A percentile compares a stretch with the other conserved stretches of the same genome.
phyloP scores from a whole-genome alignment of 2,329 filamentous ascomycete species.

The Periconia sp. region DNA sequence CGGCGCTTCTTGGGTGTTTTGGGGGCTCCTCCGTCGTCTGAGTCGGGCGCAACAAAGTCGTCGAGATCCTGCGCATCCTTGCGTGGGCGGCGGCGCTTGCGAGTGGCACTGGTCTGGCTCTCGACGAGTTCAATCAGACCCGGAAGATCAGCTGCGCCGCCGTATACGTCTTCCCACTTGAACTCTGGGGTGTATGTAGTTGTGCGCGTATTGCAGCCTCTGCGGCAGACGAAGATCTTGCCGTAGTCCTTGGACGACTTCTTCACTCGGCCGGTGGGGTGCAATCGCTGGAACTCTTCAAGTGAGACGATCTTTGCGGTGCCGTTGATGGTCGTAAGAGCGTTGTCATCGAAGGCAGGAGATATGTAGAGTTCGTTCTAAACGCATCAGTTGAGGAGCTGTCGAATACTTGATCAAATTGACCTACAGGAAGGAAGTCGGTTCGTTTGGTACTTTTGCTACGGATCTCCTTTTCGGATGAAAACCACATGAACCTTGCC shows the following conservation, averaged over 20 bases:
- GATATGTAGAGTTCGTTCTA: constrained; percentile 93
- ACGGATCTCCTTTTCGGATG: constrained; percentile 85
- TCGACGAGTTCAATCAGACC: constrained; percentile 71
- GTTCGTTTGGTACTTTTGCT: constrained; percentile 81
- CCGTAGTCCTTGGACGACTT: constrained; percentile 75
- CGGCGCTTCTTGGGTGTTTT: constrained; percentile 56
- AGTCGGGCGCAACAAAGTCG: constrained; percentile 52
- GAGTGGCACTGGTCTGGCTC: constrained; percentile 73
- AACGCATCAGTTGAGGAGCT: constrained; percentile 22
- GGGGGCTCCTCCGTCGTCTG: constrained; percentile 49
- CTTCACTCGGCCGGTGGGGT: constrained; percentile 77
- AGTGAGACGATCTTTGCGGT: constrained; percentile 82
- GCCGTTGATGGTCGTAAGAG: constrained; percentile 87
- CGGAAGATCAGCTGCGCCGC: constrained; percentile 69
- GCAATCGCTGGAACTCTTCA: constrained; percentile 68
- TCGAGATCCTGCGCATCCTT: constrained; percentile 47
- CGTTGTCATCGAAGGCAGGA: constrained; percentile 83
- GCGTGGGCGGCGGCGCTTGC: constrained; percentile 54
- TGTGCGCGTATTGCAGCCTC: constrained; percentile 87
- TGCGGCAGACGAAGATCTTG: constrained; percentile 87
- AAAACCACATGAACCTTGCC: constrained; percentile 95
- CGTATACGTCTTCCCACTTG: constrained; percentile 84
- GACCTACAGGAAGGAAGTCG: constrained; percentile 73
- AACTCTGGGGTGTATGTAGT: constrained; percentile 94
- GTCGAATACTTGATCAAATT: not conserved